Percentiles rank a stretch among this genome's conserved stretches.
Conservation (phyloP, 805 yeast genomes). For the Ogataea ramenticola region DNA sequence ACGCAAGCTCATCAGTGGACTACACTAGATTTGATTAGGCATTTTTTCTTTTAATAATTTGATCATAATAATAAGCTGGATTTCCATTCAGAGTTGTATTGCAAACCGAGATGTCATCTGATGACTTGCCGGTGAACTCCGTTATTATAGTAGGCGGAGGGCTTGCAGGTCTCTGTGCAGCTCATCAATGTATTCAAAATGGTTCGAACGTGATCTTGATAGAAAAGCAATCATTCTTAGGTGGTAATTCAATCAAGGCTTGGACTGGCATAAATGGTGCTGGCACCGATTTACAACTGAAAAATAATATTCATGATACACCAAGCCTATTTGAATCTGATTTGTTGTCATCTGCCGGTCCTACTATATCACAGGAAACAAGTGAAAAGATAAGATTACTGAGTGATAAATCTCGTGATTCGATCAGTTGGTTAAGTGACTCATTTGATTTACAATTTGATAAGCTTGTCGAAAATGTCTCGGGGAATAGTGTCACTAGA, state of each 20-base stretch:
- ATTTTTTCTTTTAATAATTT: no score
- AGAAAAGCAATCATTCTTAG: conserved; percentile 50
- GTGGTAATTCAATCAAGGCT: conserved; percentile 58
- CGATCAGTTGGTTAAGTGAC: conserved; percentile 69
- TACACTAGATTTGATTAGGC: no score
- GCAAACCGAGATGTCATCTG: not conserved
- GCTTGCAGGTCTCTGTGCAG: conserved; percentile 56
- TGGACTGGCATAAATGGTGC: conserved; percentile 67
- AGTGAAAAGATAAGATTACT: conserved; percentile 37
- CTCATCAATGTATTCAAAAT: conserved; percentile 34
- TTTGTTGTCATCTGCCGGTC: conserved; percentile 49
- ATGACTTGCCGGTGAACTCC: conserved; percentile 26
- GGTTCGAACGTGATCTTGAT: conserved; percentile 50
- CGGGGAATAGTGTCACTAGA: conserved; percentile 10
- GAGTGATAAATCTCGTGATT: conserved; percentile 51
- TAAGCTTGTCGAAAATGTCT: not conserved
- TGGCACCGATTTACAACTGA: conserved; percentile 46
- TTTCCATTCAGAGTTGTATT: no score
- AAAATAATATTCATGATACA: conserved; percentile 44
- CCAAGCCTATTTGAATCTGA: conserved; percentile 54
- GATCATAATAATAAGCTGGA: no score
- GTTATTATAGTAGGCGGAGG: conserved; percentile 60
- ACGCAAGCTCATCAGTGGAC: no score
- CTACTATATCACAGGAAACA: conserved; percentile 12
- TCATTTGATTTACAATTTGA: conserved; percentile 43